Evolutionary conservation across 2,329 filamentous ascomycete genomes (phyloP).

Genomic region (Claviceps digitariae): DNA sequence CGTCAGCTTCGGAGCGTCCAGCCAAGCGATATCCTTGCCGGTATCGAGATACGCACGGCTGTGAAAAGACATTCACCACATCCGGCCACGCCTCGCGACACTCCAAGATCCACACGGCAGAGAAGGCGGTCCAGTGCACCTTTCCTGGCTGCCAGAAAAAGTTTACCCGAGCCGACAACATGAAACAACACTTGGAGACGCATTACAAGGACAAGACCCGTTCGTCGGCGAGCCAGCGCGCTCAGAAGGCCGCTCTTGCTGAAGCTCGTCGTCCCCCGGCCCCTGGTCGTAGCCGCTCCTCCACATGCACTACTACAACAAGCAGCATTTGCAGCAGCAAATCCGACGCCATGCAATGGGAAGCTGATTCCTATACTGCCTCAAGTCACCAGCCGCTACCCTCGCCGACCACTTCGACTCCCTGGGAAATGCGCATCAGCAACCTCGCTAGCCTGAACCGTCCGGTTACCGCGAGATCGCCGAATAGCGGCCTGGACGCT

Average conservation of each 20-base stretch:
- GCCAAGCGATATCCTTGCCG: conserved; percentile 63
- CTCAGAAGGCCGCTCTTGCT: conserved; percentile 19
- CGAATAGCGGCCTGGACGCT: conserved; percentile 40
- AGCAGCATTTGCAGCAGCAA: conserved; percentile 7
- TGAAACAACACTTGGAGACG: conserved; percentile 73
- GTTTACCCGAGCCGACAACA: conserved; percentile 73
- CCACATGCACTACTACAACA: conserved; percentile 7
- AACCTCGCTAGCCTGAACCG: too few relatives aligned
- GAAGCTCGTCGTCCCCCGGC: conserved; percentile 20
- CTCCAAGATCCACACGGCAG: conserved; percentile 71
- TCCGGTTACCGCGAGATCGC: conserved; percentile 27
- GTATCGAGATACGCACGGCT: conserved; percentile 55
- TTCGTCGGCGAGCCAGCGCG: conserved; percentile 22
- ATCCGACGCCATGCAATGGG: conserved; percentile 21
- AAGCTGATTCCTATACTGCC: conserved; percentile 18
- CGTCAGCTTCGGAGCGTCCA: conserved; percentile 27
- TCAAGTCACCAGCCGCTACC: conserved; percentile 24
- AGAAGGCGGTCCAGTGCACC: conserved; percentile 59
- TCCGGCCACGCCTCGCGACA: conserved; percentile 76
- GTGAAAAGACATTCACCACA: conserved; percentile 70
- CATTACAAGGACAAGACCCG: conserved; percentile 53
- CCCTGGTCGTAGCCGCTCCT: conserved; percentile 18
- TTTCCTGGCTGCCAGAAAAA: conserved; percentile 62
- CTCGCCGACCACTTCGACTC: conserved; percentile 22
- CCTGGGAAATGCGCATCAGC: conserved; percentile 35